phyloP scores from a whole-genome alignment of 2,329 filamentous ascomycete species.

The Lecanicillium sp. region DNA sequence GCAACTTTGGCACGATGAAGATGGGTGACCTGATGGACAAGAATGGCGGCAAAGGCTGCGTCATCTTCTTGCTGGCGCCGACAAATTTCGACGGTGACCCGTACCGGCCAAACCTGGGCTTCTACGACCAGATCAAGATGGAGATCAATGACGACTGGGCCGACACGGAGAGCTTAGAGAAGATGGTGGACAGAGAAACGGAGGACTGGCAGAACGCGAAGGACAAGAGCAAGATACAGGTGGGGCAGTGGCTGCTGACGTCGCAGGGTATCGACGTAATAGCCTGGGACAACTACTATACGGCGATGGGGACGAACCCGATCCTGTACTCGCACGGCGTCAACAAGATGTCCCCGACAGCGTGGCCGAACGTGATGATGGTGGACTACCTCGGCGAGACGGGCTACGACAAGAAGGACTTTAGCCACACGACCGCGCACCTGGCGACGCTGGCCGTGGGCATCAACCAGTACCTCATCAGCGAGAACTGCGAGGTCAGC shows the following conservation, averaged over 20 bases:
- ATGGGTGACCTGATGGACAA: conserved; percentile 24
- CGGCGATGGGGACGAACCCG: conserved; percentile 25
- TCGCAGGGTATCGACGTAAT: conserved; percentile 13
- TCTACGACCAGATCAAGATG: conserved; percentile 14
- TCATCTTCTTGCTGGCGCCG: conserved; percentile 24
- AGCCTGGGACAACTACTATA: conserved; percentile 21
- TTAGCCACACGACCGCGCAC: conserved; percentile 24
- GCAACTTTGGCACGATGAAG: conserved; percentile 19
- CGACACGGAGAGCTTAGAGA: conserved; percentile 21
- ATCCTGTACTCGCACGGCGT: conserved; percentile 27
- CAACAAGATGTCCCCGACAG: conserved; percentile 21
- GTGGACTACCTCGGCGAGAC: conserved; percentile 26
- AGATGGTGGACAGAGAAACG: conserved; percentile 18
- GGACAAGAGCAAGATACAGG: conserved; percentile 18
- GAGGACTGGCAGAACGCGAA: conserved; percentile 16
- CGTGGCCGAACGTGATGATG: conserved; percentile 25
- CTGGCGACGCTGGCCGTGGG: conserved; percentile 25
- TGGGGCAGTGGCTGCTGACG: conserved; percentile 27
- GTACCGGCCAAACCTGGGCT: neutral
- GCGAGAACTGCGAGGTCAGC: conserved; percentile 26
- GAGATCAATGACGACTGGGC: conserved; percentile 25
- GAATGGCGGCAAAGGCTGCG: conserved; percentile 27
- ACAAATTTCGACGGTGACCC: conserved; percentile 17
- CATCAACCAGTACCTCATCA: conserved; percentile 25
- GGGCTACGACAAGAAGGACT: conserved; percentile 18